Base-by-base conservation (phyloP, 2,329 filamentous ascomycete species). In the Penicillium sp. region DNA sequence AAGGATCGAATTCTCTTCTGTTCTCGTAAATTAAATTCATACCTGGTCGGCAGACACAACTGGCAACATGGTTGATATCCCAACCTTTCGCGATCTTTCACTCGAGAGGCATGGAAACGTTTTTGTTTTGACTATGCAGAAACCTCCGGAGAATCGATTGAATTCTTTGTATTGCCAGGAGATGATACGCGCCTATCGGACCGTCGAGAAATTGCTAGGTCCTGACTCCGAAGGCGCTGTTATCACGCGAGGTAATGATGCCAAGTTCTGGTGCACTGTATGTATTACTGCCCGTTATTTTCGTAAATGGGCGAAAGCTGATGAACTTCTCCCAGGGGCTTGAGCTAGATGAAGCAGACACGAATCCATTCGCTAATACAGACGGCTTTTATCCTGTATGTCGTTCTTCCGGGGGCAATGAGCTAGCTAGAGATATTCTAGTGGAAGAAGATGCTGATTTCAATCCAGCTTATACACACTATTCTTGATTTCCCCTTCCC, bases 321-420 rank as follows among this genome's bases (percentile, higher is more conserved):
- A 59, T 22, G 7, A 8, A 19, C 22, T 28, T 25, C 13, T 22
- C 16, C 11, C 49, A 73, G 58, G 80, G 80, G 1, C 70, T 83
- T 14, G 81, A 83, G 33, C 71, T 83, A 3, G 80, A 82, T 49
- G 80, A 83, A 64, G 66, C 70, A 11, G 79, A 81, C 52, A 78
- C 75, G 16, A 82, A 82, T 65, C 81, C 82, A 28, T 82, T 81
- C 57, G 86, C 81, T 74, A 87, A 89, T 42, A 79, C 80, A 16
- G 85, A 83, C 66, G 80, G 79, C 28, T 89, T 87, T 58, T 83
- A 82, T 11, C 85, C 86, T 55, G 85, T 85, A 22, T 79, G 80
- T 49, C 78, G 1, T 14, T 74, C 45, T 28, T 33, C 14, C n/a
- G 22, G 25, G 3, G 33, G 16, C 11, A 14, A 37, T 25, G 6